Base-by-base conservation (phyloP, 1,284 basidiomycete genomes). In the Cutaneotrichosporon arboriforme region DNA sequence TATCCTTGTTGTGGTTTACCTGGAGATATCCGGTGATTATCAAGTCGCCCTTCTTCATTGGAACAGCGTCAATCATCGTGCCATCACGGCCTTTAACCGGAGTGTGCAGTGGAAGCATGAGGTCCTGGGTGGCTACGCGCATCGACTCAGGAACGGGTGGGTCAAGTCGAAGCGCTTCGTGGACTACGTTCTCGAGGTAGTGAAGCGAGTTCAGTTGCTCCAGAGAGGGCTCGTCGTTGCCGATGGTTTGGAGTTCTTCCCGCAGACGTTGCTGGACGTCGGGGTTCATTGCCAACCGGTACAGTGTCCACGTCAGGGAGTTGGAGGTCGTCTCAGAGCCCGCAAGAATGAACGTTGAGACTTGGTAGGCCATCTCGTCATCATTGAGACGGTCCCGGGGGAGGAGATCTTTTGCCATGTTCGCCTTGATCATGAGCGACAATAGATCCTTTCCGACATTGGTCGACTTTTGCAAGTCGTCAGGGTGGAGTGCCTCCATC, bases 271-370 rank as follows among this genome's bases (percentile, higher is more conserved):
- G 60, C 67, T 90, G 88, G 4, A 78, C 71, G 0, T 74, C 72
- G 0, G 77, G 81, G 49, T 81, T 66, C 31, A 76, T 77, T 0
- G 84, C 78, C n/a, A 90, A 81, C 18, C 81, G 80, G 68, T 84
- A 85, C 1, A 89, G 75, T 51, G 80, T 81, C 87, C 87, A 91
- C 3, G 84, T 81, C 1, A 87, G 74, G 1, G 84, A 82, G 0
- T 82, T 83, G 1, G 81, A 82, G 0, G 83, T 85, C 0, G 89
- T 90, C 68, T 90, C 88, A 66, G 88, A 85, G 0, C 88, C 88
- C 2, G 73, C 70, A 3, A 72, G 57, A 53, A 73, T 67, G 68
- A 90, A 87, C 0, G 85, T 89, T 8, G 84, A 83, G 54, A 90
- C 86, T 68, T 89, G 86, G 55, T 81, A 84, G n/a, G 85, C 74